Conservation (phyloP, 1,284 basidiomycete genomes). For the Ustilago vetiveriae region DNA sequence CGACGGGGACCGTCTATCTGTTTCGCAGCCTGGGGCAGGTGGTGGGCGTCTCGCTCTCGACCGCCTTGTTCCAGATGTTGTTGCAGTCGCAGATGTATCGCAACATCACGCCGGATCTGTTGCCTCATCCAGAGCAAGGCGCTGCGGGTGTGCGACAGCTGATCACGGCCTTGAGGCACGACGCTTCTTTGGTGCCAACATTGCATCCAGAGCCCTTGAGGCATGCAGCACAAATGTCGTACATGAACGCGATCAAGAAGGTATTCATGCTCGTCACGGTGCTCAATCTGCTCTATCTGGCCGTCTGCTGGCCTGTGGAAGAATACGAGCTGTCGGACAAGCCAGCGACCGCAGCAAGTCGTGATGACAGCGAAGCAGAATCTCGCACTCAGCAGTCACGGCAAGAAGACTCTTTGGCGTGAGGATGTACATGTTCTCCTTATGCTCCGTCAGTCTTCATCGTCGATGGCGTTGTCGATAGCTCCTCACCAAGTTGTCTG, state of each 20-base stretch:
- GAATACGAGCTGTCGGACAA: conserved; percentile 37
- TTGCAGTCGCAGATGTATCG: conserved; percentile 74
- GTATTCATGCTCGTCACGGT: conserved; percentile 84
- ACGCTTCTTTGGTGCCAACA: conserved; percentile 78
- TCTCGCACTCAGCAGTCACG: no score
- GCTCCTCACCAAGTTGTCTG: no score
- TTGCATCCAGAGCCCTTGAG: conserved; percentile 73
- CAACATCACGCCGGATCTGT: conserved; percentile 73
- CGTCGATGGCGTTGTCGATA: no score
- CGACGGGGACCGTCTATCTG: conserved; percentile 81
- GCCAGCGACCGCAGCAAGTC: conserved; percentile 9
- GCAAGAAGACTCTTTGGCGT: conserved; percentile 2
- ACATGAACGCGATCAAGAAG: conserved; percentile 80
- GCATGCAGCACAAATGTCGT: conserved; percentile 80
- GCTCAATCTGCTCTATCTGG: conserved; percentile 71
- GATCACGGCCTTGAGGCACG: conserved; percentile 78
- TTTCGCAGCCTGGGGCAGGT: conserved; percentile 81
- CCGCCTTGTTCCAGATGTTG: conserved; percentile 79
- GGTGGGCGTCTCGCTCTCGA: conserved; percentile 79
- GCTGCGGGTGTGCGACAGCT: conserved; percentile 69
- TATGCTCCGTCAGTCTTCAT: no score
- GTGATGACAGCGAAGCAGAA: neutral
- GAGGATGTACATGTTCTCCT: neutral
- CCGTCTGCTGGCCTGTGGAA: conserved; percentile 33
- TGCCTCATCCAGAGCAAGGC: conserved; percentile 66